These are phyloP conservation scores for Mitragyna speciosa DNA, from an alignment of 257 asterid genomes.

Conservation along the genomic window DNA sequence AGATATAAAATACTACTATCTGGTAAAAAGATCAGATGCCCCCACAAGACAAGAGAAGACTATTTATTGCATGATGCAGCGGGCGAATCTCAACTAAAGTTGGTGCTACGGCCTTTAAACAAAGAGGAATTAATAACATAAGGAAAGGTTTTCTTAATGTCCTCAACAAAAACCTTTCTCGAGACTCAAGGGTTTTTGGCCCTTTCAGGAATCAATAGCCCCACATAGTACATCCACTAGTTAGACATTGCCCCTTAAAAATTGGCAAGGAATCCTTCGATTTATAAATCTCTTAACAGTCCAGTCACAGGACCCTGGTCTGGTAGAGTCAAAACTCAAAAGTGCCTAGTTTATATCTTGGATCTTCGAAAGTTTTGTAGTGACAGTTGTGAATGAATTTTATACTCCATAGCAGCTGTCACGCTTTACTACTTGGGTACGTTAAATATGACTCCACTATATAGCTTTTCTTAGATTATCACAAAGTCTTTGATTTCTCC, in stretches of 20 bases:
- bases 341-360: neutral
- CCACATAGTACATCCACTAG: constrained; percentile 3
- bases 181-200: neutral
- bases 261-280: neutral
- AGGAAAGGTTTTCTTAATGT: neutral
- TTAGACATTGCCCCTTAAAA: neutral
- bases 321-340: neutral
- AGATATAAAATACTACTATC: neutral
- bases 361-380: neutral
- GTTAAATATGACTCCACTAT: neutral
- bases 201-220: neutral
- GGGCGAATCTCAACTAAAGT: constrained; percentile 19
- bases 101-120: neutral
- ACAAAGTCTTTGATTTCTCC: neutral
- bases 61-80: neutral
- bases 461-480: no score
- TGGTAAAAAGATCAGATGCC: constrained; percentile 23
- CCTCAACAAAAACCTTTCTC: neutral
- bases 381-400: neutral
- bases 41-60: constrained; percentile 4
- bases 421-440: neutral
- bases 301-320: neutral
- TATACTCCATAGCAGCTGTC: neutral
- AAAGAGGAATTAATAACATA: neutral
- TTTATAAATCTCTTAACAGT: neutral